Base-by-base conservation (phyloP, 2,329 filamentous ascomycete genomes). In the Claviceps cyperi region DNA sequence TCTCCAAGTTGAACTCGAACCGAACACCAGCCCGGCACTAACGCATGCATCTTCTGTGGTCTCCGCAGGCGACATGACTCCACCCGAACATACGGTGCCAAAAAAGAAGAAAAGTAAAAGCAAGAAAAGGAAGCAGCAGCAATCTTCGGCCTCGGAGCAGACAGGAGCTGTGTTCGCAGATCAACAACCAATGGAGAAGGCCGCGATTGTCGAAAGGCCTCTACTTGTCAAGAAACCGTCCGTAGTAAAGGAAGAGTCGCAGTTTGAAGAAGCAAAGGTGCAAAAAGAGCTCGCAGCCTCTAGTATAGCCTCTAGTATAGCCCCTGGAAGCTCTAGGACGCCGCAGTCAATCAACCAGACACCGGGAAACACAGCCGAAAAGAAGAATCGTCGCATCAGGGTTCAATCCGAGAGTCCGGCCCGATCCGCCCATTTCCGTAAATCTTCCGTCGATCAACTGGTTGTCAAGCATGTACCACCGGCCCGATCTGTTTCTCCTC, bases 401-500 rank as follows among this genome's bases (percentile, higher is more conserved):
- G 66, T 70, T 2, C 65, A 64, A 21, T 78, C 76, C 1, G 70
- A 69, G 55, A 88, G 83, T 56, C 83, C 84, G n/a, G 74, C 71
- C 22, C 76, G 84, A 36, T 79, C 75, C 32, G 78, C 84, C 13
- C 83, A 79, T 57, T 89, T 89, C 62, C 78, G 78, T 1, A 60
- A 74, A 9, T 71, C 74, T 7, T 69, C 47, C 13, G 35, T 77
- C 15, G 73, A 79, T 36, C 74, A 69, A 41, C 62, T 80, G 13
- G 66, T 73, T 1, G 70, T 83, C 28, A 80, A 73, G 54, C 84
- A 90, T 59, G 75, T 80, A 49, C 86, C 85, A 5, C 81, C 83
- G 21, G 71, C 79, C 32, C 75, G 86, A 46, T 86, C 84, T 5
- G 69, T 84, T 11, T 89, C 85, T 0, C 86, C 86, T 9, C 80